A percentile compares a stretch with the other conserved stretches of the same genome.
Evolutionary conservation across 176 grass and related monocot genomes (phyloP).

Genomic region (Avena sativa): DNA sequence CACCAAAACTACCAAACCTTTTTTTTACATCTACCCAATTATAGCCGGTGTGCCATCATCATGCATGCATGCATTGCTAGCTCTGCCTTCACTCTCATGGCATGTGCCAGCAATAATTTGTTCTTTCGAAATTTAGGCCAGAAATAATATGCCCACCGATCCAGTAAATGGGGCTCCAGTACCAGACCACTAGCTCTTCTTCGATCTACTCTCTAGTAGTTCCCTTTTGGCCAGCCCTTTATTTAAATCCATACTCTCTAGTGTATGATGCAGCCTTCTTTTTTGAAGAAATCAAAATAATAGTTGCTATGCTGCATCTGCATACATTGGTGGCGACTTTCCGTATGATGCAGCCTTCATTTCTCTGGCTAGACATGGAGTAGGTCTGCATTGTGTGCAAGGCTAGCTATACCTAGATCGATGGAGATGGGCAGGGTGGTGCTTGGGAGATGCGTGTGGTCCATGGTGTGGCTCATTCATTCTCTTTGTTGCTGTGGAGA

Average conservation of each 20-base stretch:
- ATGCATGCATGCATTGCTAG: background rate
- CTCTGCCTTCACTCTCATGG: slow-evolving; percentile 47
- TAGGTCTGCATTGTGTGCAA: background rate
- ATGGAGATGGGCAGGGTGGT: slow-evolving; percentile 17
- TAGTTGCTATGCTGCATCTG: background rate
- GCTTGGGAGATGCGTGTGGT: slow-evolving; percentile 33
- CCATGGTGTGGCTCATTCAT: slow-evolving; percentile 45
- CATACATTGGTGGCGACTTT: background rate
- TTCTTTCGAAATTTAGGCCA: too few species aligned
- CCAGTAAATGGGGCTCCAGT: slow-evolving; percentile 44
- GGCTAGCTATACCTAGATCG: background rate
- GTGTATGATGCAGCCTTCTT: background rate
- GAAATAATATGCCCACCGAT: slow-evolving; percentile 38
- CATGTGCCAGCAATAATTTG: slow-evolving; percentile 31
- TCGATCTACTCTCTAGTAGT: background rate
- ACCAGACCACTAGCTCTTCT: background rate
- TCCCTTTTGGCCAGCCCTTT: background rate
- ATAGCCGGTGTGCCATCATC: slow-evolving; percentile 30
- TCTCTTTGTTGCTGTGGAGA: slow-evolving; percentile 28
- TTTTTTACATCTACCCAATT: background rate
- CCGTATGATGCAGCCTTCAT: background rate
- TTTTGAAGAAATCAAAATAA: too few species aligned
- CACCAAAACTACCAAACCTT: slow-evolving; percentile 4
- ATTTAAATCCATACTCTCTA: too few species aligned
- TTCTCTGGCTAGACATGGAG: background rate